phyloP scores from a whole-genome alignment of 2,329 filamentous ascomycete species.

The Epicoccum nigrum region DNA sequence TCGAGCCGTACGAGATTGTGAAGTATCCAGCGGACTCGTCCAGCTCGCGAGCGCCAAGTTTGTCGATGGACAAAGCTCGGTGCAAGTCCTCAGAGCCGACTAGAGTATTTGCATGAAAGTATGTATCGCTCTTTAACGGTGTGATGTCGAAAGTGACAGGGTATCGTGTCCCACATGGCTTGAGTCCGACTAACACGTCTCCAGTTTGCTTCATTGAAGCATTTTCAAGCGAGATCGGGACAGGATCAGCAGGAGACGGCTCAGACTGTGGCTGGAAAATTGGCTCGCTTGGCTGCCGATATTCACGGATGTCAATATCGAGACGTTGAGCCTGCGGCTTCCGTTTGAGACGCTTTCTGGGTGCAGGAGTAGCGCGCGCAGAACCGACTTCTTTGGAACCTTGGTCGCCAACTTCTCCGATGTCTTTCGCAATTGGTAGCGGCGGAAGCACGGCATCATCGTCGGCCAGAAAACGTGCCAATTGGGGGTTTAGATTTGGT shows the following conservation, averaged over 20 bases:
- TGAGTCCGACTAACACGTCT: slow-evolving; percentile 50
- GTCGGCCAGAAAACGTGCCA: slow-evolving; percentile 43
- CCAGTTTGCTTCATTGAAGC: not conserved
- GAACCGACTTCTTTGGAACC: not conserved
- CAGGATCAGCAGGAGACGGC: not conserved
- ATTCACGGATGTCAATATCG: slow-evolving; percentile 54
- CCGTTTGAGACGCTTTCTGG: slow-evolving; percentile 31
- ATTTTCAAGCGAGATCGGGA: not conserved
- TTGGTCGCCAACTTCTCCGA: slow-evolving; percentile 16
- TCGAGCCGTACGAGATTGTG: slow-evolving; percentile 46
- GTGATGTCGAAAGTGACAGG: slow-evolving; percentile 60
- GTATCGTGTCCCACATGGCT: slow-evolving; percentile 57
- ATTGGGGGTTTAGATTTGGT: slow-evolving; percentile 33
- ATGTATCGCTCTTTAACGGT: slow-evolving; percentile 58
- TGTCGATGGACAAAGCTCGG: slow-evolving; percentile 46
- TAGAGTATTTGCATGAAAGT: slow-evolving; percentile 63
- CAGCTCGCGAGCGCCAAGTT: slow-evolving; percentile 45
- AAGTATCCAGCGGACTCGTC: slow-evolving; percentile 50
- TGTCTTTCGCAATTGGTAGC: slow-evolving; percentile 25
- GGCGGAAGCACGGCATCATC: slow-evolving; percentile 31
- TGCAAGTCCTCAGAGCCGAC: slow-evolving; percentile 63
- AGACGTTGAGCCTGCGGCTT: slow-evolving; percentile 55
- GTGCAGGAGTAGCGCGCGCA: not conserved
- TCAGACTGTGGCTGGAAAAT: slow-evolving; percentile 16
- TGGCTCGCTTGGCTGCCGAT: slow-evolving; percentile 53